Evolutionary conservation across 768 basidiomycete species (phyloP), one percentile per base, ranked within the genome.

Genomic region (Neoboletus subvelutipes): DNA sequence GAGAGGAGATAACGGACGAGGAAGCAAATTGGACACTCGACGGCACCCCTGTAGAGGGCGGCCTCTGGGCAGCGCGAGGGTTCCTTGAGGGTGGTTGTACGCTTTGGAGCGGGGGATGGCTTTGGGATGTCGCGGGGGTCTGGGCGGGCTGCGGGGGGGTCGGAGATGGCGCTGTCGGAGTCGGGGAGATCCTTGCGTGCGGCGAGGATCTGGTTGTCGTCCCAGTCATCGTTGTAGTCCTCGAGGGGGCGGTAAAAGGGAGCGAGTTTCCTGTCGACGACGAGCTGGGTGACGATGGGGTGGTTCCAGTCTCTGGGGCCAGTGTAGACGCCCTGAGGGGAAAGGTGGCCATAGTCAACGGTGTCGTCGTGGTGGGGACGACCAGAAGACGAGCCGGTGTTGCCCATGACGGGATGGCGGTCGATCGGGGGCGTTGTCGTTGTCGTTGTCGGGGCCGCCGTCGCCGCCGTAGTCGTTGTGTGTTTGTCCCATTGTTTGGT

Each of bases 21-120:
- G 76, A 98, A 98, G 76, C 95, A 99, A 59, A 99, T 97, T 24
- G 97, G 97, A 78, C 97, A 99, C 71, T 99, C 97, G 18, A 87
- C 79, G 18, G 94, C 92, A 29, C 86, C 86, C 58, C 84, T 77
- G 74, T 96, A 98, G 34, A 95, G 78, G 57, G 85, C 82, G 41
- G 87, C 91, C 69, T 95, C 94, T 54, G 86, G 82, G 61, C 62
- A 71, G 60, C 82, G 86, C 7, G 77, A 75, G 20, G 83, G 80
- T 50, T 93, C 90, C 74, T 88, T 94, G 59, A 77, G 71, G 40
- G 75, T 59, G 56, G 78, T 75, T 20, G 83, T 76, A 15, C 87
- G 84, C 71, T 84, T 90, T 58, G 71, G 82, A 26, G 56, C 45
- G 15, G 58, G 47, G 78, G 64, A 52, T 12, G 68, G 61, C 55